Evolutionary conservation across 2,329 filamentous ascomycete genomes (phyloP).

Genomic region (Sporothrix pseudoabietina): DNA sequence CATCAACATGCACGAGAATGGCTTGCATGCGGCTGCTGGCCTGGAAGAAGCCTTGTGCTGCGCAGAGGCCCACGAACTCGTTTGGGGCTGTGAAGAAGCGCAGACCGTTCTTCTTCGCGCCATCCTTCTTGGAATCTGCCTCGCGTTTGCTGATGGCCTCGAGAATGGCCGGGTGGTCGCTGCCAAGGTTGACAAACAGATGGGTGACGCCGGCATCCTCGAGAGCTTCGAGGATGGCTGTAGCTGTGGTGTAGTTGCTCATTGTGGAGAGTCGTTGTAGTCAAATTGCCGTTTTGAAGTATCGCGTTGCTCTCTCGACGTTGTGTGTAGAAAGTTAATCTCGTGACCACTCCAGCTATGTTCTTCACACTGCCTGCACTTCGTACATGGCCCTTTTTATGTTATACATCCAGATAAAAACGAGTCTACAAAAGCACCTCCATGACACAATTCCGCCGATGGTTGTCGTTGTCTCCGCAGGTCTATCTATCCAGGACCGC

Average conservation of each 20-base stretch:
- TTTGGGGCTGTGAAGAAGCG: constrained; percentile 8
- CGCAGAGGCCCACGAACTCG: constrained; percentile 10
- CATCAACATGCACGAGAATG: constrained; percentile 13
- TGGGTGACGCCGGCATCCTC: constrained; percentile 16
- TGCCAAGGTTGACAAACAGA: constrained; percentile 16
- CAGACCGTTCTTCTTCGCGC: not conserved
- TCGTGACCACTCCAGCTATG: no score
- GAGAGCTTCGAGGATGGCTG: constrained; percentile 50
- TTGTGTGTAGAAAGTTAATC: no score
- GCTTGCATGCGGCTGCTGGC: constrained; percentile 10
- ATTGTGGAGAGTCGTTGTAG: not conserved
- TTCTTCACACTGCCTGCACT: no score
- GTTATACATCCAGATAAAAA: no score
- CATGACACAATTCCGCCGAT: no score
- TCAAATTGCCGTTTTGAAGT: no score
- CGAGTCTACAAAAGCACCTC: no score
- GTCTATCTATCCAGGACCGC: no score
- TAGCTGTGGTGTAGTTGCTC: constrained; percentile 13
- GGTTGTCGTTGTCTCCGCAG: no score
- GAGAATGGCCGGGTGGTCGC: constrained; percentile 18
- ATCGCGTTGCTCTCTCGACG: no score
- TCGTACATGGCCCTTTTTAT: no score
- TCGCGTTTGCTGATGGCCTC: constrained; percentile 19
- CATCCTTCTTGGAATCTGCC: not conserved
- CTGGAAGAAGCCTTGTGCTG: constrained; percentile 16